Conservation (phyloP, 352 stramenopile genomes). For the Pythium guiyangense region DNA sequence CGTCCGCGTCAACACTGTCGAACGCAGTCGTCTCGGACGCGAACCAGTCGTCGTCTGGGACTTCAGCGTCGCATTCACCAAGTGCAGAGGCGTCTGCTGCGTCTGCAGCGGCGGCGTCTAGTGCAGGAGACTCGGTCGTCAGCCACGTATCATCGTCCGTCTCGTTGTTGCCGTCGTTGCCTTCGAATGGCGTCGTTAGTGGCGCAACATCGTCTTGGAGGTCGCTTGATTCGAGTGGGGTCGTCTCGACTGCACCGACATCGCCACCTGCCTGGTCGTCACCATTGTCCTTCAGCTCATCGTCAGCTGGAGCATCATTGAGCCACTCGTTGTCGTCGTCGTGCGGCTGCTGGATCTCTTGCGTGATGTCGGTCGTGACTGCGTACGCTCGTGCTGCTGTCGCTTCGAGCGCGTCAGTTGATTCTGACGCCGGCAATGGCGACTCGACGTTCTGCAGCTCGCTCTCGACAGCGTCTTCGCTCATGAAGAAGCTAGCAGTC, state of each 20-base stretch:
- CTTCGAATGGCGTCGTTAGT: background rate
- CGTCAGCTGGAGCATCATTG: background rate
- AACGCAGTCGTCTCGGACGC: background rate
- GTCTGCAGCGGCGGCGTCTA: background rate
- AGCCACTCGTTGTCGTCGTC: background rate
- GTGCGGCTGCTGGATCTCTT: slow-evolving; percentile 36
- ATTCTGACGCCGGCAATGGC: background rate
- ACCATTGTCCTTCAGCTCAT: background rate
- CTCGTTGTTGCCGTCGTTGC: background rate
- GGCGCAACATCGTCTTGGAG: background rate
- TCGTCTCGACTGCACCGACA: background rate
- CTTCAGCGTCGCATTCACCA: background rate
- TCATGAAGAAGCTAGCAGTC: background rate
- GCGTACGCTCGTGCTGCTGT: background rate
- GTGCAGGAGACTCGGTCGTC: background rate
- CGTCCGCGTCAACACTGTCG: background rate
- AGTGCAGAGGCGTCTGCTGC: background rate
- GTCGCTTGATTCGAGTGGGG: background rate
- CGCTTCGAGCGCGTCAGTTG: background rate
- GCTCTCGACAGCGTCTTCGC: background rate
- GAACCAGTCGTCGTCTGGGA: background rate
- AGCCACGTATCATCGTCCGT: slow-evolving; percentile 8
- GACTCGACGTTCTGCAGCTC: background rate
- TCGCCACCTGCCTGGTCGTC: background rate
- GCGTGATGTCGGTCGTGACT: slow-evolving; percentile 37